Percentiles rank a stretch among this genome's conserved stretches.
Conservation (phyloP, 1,284 basidiomycete genomes). For the Cryptococcus maquisensis region DNA sequence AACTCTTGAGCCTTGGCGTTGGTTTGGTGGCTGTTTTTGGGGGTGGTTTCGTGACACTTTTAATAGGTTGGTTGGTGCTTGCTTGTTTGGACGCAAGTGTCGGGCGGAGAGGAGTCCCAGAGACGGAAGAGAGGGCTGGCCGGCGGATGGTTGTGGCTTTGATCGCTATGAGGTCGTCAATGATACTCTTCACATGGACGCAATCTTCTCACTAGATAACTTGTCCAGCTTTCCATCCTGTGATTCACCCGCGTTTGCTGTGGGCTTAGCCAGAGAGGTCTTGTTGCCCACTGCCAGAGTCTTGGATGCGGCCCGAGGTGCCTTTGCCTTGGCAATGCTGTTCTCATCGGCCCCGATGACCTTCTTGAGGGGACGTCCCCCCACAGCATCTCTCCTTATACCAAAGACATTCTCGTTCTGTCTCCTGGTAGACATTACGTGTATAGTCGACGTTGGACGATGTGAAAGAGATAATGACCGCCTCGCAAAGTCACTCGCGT, state of each 20-base stretch:
- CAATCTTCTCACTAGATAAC: neutral
- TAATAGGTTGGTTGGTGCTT: neutral
- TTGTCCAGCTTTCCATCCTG: neutral
- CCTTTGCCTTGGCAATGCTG: neutral
- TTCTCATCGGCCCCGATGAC: neutral
- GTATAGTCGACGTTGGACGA: neutral
- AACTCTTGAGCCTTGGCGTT: neutral
- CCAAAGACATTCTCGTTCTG: constrained; percentile 13
- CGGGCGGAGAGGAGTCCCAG: constrained; percentile 1
- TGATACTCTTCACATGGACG: neutral
- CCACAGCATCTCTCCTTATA: neutral
- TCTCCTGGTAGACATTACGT: constrained; percentile 13
- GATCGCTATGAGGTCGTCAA: neutral
- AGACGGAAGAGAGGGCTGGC: neutral
- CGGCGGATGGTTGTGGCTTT: neutral
- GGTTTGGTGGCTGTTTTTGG: neutral
- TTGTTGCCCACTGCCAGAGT: neutral
- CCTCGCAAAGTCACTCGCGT: constrained; percentile 14
- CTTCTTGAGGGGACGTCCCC: neutral
- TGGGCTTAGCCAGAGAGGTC: neutral
- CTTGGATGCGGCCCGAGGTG: neutral
- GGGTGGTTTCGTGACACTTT: neutral
- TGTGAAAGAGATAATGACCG: neutral
- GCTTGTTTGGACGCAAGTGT: constrained; percentile 1
- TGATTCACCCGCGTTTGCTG: neutral